Evolutionary conservation across 1,284 basidiomycete genomes (phyloP).

Genomic region (Cronartium ribicola): DNA sequence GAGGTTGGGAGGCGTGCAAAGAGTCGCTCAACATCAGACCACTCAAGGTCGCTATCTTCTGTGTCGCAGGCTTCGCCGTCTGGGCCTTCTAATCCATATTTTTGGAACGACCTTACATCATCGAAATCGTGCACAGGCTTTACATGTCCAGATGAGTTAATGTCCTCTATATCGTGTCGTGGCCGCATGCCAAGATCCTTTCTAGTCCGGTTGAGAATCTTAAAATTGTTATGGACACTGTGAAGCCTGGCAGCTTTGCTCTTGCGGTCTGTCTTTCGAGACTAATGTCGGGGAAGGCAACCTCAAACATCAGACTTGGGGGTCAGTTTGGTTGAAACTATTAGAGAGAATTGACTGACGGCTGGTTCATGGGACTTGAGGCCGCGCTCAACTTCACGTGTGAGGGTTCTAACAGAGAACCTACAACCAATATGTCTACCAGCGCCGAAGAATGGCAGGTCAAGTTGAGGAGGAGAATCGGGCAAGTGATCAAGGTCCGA

Average conservation of each 20-base stretch:
- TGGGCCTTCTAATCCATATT: no score
- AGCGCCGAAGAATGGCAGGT: background rate
- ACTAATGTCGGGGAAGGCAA: no score
- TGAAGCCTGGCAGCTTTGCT: no score
- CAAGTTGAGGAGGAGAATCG: background rate
- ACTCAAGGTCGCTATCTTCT: background rate
- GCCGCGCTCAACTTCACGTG: background rate
- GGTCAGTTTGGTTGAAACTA: no score
- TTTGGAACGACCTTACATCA: no score
- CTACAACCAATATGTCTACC: background rate
- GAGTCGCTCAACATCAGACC: background rate
- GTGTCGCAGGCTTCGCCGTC: no score
- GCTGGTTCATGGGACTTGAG: background rate
- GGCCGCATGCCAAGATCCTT: background rate
- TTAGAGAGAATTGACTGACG: background rate
- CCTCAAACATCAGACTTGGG: no score
- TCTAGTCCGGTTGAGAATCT: background rate
- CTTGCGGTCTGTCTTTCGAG: no score
- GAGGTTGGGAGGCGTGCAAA: background rate
- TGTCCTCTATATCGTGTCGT: background rate
- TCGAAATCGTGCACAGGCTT: no score
- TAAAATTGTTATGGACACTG: no score
- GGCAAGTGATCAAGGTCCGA: no score
- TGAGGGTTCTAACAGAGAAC: conserved; percentile 1
- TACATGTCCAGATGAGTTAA: no score